A percentile compares a stretch with the other conserved stretches of the same genome.
These are phyloP conservation scores for Isabelozyma heimii DNA, from an alignment of 805 yeast genomes.

Conservation along the genomic window DNA sequence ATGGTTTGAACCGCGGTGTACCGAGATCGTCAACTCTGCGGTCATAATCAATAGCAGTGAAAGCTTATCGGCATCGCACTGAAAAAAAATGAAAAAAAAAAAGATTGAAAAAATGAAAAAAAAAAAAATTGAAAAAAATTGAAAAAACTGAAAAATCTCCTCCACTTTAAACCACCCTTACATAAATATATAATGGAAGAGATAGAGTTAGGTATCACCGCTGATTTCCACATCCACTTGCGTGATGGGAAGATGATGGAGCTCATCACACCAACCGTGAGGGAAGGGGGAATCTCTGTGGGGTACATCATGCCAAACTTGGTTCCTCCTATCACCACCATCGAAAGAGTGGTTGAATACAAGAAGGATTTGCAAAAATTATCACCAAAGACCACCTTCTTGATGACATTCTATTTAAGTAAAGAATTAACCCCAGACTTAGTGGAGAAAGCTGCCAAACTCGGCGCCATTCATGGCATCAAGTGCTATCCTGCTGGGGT, in stretches of 20 bases:
- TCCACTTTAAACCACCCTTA: neutral
- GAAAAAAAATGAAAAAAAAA: neutral
- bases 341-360: constrained; percentile 70
- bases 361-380: constrained; percentile 58
- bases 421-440: constrained; percentile 82
- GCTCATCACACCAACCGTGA: constrained; percentile 83
- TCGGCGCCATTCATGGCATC: constrained; percentile 75
- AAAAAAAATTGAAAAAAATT: neutral
- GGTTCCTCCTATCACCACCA: constrained; percentile 84
- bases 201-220: constrained; percentile 65
- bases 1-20: neutral
- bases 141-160: neutral
- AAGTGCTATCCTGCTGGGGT: constrained; percentile 99
- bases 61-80: neutral
- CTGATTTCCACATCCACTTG: constrained; percentile 94
- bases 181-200: constrained; percentile 9
- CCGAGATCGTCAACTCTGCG: neutral
- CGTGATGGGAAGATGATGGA: constrained; percentile 95
- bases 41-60: neutral
- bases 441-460: constrained; percentile 71
- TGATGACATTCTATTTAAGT: constrained; percentile 86
- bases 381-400: constrained; percentile 80
- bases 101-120: too few species aligned
- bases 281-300: constrained; percentile 85
- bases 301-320: constrained; percentile 97